Base-by-base conservation (phyloP, 1,284 basidiomycete species). In the Cryptococcus sp. region DNA sequence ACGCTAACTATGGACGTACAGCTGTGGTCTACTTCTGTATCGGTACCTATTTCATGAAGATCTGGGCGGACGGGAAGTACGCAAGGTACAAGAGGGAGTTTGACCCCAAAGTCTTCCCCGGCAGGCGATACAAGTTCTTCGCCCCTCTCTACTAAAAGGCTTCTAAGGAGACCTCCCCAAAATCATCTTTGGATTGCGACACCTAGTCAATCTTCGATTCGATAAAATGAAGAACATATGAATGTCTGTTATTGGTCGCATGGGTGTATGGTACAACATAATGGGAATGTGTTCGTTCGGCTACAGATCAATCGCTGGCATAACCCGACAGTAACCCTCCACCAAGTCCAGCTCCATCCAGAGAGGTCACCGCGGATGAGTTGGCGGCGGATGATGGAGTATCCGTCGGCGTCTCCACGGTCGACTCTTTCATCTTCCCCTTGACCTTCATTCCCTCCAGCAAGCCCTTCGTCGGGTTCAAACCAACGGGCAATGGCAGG, bases 51-150 rank as follows among this genome's bases (percentile, higher is more conserved):
- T 87, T 87, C 67, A 98, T 98, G 92, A 80, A 81, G 23, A 67
- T 84, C 12, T 99, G 95, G 96, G 93, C 95, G 12, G 70, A 84
- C 46, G 93, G 94, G 81, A 98, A 97, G 80, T 93, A 97, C 73
- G 81, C 79, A 59, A 83, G 83, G 59, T 98, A 98, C 80, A 91
- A 87, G 81, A 91, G 87, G 72, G 94, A 98, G 77, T 97, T 97
- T 69, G 90, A 91, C 39, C 85, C 85, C 65, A 84, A 87, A 61
- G 66, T 70, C 21, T 76, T 72, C 65, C 73, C 73, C 8, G 73
- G 72, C 33, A 70, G 63, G 51, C 64, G 73, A 57, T 76, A 72
- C 68, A 69, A 68, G 61, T 61, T 74, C 52, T 70, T 71, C 64
- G 69, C 71, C 37, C 68, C 68, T 33, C 51, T 72, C 53, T 69